Conservation (phyloP, 163 green algal genomes). For the Chloromonas sp. region DNA sequence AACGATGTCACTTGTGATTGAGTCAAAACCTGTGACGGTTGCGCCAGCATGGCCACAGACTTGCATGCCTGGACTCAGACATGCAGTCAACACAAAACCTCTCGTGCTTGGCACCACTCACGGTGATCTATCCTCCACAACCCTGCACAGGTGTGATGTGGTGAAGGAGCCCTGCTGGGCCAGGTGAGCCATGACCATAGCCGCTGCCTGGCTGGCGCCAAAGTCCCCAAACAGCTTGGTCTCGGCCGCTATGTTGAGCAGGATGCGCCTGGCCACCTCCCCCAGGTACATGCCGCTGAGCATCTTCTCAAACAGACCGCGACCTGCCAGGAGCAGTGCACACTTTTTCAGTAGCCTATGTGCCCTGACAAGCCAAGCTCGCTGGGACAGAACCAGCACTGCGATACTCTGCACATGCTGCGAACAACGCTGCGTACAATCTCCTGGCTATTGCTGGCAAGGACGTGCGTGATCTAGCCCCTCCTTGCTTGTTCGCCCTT, state of each 20-base stretch:
- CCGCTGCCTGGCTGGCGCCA: not conserved
- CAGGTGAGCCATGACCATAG: conserved; percentile 20
- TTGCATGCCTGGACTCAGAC: too few relatives aligned
- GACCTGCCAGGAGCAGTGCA: conserved; percentile 23
- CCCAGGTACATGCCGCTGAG: conserved; percentile 86
- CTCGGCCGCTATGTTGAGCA: conserved; percentile 44
- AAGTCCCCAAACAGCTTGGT: conserved; percentile 23
- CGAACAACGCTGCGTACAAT: too few relatives aligned
- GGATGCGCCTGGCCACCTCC: conserved; percentile 67
- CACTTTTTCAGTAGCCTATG: not conserved
- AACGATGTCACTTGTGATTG: too few relatives aligned
- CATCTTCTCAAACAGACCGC: conserved; percentile 86
- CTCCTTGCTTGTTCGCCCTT: too few relatives aligned
- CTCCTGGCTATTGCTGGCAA: too few relatives aligned
- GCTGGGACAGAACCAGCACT: too few relatives aligned
- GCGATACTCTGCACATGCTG: too few relatives aligned
- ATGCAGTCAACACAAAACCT: too few relatives aligned
- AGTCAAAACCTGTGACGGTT: too few relatives aligned
- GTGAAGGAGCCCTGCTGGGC: conserved; percentile 19
- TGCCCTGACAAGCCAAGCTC: conserved; percentile 13
- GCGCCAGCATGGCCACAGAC: too few relatives aligned
- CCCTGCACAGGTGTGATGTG: conserved; percentile 34
- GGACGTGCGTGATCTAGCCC: too few relatives aligned
- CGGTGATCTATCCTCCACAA: conserved; percentile 44
- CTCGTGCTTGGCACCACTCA: not conserved